Evolutionary conservation across 169 alveolate genomes (phyloP).

Genomic region (Plasmodium relictum): DNA sequence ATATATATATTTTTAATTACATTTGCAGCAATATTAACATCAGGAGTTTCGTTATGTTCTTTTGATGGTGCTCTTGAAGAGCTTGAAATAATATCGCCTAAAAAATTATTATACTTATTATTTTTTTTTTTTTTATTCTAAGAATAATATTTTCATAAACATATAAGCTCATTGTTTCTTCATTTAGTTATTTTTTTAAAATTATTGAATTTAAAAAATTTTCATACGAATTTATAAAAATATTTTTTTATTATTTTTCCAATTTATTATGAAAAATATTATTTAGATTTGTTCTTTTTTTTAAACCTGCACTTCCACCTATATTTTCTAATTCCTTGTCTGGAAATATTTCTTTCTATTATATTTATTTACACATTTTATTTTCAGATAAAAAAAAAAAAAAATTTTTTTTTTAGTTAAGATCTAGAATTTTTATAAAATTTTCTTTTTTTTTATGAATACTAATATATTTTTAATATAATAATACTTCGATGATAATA

Average conservation of each 20-base stretch:
- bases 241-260: neutral
- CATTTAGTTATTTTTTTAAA: neutral
- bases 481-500: neutral
- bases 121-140: constrained; percentile 21
- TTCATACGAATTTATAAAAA: too few species aligned
- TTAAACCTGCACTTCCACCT: constrained; percentile 77
- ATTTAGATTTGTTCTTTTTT: neutral
- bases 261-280: constrained; percentile 3
- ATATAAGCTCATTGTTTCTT: constrained; percentile 1
- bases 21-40: constrained; percentile 60
- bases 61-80: constrained; percentile 51
- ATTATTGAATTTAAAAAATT: too few species aligned
- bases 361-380: neutral
- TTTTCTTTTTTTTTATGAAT: too few species aligned
- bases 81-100: constrained; percentile 71
- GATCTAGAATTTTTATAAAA: too few species aligned
- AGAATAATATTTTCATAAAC: constrained; percentile 1
- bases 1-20: constrained; percentile 3
- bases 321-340: constrained; percentile 64
- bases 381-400: constrained; percentile 14
- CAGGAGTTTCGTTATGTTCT: constrained; percentile 26
- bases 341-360: constrained; percentile 48
- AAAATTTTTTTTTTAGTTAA: neutral
- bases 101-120: constrained; percentile 8
- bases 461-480: neutral